phyloP scores from a whole-genome alignment of 31 red algal species.

The Asparagopsis taxiformis region DNA sequence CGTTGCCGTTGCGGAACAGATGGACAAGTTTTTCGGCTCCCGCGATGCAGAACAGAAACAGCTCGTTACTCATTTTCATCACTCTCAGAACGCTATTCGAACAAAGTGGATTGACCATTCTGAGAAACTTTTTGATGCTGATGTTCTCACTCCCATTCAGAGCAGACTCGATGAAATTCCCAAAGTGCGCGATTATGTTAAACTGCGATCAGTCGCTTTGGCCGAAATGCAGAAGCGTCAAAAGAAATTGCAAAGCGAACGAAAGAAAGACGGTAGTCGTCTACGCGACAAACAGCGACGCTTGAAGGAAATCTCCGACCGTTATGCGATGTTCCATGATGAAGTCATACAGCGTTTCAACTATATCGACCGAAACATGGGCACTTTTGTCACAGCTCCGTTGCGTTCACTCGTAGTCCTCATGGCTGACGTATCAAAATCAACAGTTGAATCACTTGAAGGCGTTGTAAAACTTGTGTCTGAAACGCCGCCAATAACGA shows the following conservation, averaged over 20 bases:
- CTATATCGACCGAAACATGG: conserved; percentile 64
- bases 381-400: conserved; percentile 55
- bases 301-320: conserved; percentile 54
- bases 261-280: conserved; percentile 43
- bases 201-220: conserved; percentile 31
- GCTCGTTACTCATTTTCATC: conserved; percentile 39
- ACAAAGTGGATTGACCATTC: conserved; percentile 30
- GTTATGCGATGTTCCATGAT: conserved; percentile 59
- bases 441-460: conserved; percentile 41
- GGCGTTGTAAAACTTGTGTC: conserved; percentile 50
- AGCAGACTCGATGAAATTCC: conserved; percentile 70
- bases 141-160: conserved; percentile 55
- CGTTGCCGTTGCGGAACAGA: conserved; percentile 40
- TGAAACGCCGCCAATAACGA: conserved; percentile 37
- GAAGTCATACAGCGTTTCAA: conserved; percentile 64
- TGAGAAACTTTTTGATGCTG: conserved; percentile 40
- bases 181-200: conserved; percentile 76
- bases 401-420: conserved; percentile 42
- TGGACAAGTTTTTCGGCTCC: conserved; percentile 43
- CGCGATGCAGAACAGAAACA: conserved; percentile 37
- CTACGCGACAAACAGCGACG: conserved; percentile 59
- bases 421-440: conserved; percentile 34
- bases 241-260: conserved; percentile 45
- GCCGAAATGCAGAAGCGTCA: conserved; percentile 65
- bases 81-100: conserved; percentile 43